Conservation (phyloP, 805 yeast species). For the Middelhovenomyces tepae region DNA sequence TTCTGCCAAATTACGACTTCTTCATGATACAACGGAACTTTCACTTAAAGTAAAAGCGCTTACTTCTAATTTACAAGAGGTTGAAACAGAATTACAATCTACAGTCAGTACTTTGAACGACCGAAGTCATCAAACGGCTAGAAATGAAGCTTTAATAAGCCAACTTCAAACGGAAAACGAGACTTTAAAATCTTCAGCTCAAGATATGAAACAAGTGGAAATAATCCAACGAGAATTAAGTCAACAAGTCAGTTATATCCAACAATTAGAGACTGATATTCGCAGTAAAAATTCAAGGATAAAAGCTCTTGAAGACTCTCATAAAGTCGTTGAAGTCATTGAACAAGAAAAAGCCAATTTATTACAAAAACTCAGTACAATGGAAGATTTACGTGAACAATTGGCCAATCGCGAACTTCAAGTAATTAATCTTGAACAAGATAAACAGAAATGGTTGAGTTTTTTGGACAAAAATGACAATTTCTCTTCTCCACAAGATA, state of each 20-base stretch:
- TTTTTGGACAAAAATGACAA: constrained; percentile 32
- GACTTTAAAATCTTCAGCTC: neutral
- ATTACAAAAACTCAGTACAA: constrained; percentile 29
- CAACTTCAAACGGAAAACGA: constrained; percentile 4
- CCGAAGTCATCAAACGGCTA: constrained; percentile 4
- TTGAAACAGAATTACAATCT: too few relatives aligned
- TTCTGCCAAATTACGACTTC: too few relatives aligned
- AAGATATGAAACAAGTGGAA: constrained; percentile 12
- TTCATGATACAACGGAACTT: too few relatives aligned
- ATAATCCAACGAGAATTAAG: constrained; percentile 19
- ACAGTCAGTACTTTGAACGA: too few relatives aligned
- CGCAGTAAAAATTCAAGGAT: constrained; percentile 46
- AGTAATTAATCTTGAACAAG: constrained; percentile 39
- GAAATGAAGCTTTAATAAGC: too few relatives aligned
- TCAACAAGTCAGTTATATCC: constrained; percentile 37
- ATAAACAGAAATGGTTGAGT: constrained; percentile 39
- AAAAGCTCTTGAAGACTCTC: constrained; percentile 38
- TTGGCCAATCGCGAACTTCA: constrained; percentile 43
- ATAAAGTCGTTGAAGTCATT: constrained; percentile 41
- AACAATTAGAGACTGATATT: constrained; percentile 43
- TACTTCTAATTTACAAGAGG: too few relatives aligned
- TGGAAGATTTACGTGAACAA: constrained; percentile 38
- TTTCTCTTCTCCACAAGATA: constrained; percentile 34
- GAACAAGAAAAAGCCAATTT: constrained; percentile 46
- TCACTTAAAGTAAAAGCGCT: too few relatives aligned